Percentiles rank a stretch among this genome's conserved stretches.
phyloP scores from a whole-genome alignment of 306 rosid species.

The Prunus padus region DNA sequence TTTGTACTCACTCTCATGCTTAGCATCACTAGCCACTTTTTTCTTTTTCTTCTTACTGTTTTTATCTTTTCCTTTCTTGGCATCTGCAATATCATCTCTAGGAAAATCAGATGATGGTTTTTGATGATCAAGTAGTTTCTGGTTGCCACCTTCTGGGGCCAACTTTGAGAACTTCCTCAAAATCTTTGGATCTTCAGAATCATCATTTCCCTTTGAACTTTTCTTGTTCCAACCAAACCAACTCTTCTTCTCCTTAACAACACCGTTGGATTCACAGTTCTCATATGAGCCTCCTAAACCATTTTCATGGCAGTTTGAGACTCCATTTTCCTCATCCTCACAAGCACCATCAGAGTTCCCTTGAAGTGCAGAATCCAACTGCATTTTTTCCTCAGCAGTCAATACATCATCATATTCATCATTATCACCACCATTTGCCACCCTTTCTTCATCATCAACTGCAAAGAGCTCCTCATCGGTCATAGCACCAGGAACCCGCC shows the following conservation, averaged over 20 bases:
- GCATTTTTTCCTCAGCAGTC: constrained; percentile 94
- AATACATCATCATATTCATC: constrained; percentile 89
- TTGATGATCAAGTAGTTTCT: constrained; percentile 60
- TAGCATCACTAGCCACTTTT: constrained; percentile 65
- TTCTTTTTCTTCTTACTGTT: constrained; percentile 78
- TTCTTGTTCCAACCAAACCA: constrained; percentile 99
- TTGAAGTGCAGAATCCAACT: constrained; percentile 87
- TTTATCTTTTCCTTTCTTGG: constrained; percentile 87
- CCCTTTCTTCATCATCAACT: constrained; percentile 78
- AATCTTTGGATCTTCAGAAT: constrained; percentile 68
- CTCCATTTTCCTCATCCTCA: constrained; percentile 78
- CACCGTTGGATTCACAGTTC: constrained; percentile 68
- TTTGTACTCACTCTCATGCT: constrained; percentile 94
- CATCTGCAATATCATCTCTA: constrained; percentile 64
- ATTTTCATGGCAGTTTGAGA: constrained; percentile 62
- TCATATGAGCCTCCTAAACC: constrained; percentile 54
- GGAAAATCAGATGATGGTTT: constrained; percentile 59
- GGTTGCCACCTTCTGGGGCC: constrained; percentile 74
- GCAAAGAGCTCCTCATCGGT: constrained; percentile 97
- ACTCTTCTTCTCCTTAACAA: constrained; percentile 84
- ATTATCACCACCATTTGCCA: constrained; percentile 69
- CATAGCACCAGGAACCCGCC: constrained; percentile 99
- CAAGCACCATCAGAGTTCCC: constrained; percentile 66
- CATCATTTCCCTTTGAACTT: constrained; percentile 59
- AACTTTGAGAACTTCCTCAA: constrained; percentile 70